Evolutionary conservation across 768 basidiomycete genomes (phyloP).

Genomic region (Sistotremastrum suecicum): DNA sequence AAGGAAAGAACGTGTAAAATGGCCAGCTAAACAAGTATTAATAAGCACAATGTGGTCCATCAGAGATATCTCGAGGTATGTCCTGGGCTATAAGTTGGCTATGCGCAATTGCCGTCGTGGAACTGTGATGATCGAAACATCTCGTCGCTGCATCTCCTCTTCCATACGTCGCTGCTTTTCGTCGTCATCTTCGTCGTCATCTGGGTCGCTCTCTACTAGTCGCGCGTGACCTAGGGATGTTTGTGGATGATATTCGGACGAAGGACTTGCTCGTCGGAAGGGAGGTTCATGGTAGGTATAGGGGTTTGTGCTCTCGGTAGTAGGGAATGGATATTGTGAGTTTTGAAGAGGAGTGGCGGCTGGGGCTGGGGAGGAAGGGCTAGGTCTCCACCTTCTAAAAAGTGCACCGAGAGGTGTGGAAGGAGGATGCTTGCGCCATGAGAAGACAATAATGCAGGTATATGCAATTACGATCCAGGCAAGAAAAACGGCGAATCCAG

Average conservation of each 20-base stretch:
- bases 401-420: constrained; percentile 29
- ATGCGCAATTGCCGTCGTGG: constrained; percentile 66
- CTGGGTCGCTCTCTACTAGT: constrained; percentile 18
- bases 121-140: constrained; percentile 66
- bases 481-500: constrained; percentile 51
- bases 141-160: constrained; percentile 67
- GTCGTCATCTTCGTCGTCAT: constrained; percentile 65
- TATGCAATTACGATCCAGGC: constrained; percentile 50
- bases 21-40: constrained; percentile 5
- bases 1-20: constrained; percentile 18
- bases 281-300: constrained; percentile 52
- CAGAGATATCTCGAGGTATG: constrained; percentile 6
- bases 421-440: constrained; percentile 52
- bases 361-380: constrained; percentile 13
- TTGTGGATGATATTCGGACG: too few species aligned
- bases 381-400: constrained; percentile 21
- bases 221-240: too few species aligned
- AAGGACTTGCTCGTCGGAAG: constrained; percentile 26
- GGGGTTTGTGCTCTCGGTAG: constrained; percentile 32
- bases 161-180: constrained; percentile 62
- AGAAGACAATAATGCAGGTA: constrained; percentile 30
- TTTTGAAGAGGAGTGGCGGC: constrained; percentile 15
- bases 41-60: constrained; percentile 1
- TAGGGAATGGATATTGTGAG: constrained; percentile 28
- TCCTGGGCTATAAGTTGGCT: constrained; percentile 38